A percentile compares a stretch with the other conserved stretches of the same genome.
These are phyloP conservation scores for Penicillium expansum DNA, from an alignment of 2,329 filamentous ascomycete species.

Conservation along the genomic window DNA sequence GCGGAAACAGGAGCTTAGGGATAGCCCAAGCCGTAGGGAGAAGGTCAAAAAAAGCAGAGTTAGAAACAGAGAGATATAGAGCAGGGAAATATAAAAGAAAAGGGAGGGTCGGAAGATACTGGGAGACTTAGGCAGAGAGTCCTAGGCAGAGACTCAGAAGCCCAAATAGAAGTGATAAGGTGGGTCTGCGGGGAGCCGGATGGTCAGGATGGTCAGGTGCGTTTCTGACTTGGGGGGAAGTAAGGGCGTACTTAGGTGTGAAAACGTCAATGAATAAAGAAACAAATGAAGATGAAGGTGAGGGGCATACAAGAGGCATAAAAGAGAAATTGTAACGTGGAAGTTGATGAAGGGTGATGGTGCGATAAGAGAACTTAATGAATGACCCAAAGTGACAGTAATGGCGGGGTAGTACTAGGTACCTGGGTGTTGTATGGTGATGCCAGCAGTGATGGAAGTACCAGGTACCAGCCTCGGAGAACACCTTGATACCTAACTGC, in stretches of 20 bases:
- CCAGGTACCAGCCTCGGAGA: background rate
- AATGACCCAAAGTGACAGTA: constrained; percentile 8
- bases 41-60: constrained; percentile 6
- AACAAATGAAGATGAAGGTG: background rate
- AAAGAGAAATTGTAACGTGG: background rate
- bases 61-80: constrained; percentile 3
- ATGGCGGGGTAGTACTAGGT: constrained; percentile 12
- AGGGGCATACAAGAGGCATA: background rate
- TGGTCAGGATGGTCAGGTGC: constrained; percentile 2
- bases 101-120: constrained; percentile 8
- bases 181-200: constrained; percentile 11
- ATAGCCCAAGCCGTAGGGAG: background rate
- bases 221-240: background rate
- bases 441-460: background rate
- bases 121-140: background rate
- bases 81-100: background rate
- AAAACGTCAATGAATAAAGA: background rate
- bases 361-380: constrained; percentile 6
- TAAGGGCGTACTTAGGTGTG: background rate
- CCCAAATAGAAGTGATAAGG: constrained; percentile 12
- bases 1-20: constrained; percentile 7
- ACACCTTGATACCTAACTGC: background rate
- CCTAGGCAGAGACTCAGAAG: constrained; percentile 4
- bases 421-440: background rate
- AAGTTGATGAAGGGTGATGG: background rate